Evolutionary conservation across 495 filamentous ascomycete species (phyloP).

Genomic region (Diplogelasinospora grovesii): DNA sequence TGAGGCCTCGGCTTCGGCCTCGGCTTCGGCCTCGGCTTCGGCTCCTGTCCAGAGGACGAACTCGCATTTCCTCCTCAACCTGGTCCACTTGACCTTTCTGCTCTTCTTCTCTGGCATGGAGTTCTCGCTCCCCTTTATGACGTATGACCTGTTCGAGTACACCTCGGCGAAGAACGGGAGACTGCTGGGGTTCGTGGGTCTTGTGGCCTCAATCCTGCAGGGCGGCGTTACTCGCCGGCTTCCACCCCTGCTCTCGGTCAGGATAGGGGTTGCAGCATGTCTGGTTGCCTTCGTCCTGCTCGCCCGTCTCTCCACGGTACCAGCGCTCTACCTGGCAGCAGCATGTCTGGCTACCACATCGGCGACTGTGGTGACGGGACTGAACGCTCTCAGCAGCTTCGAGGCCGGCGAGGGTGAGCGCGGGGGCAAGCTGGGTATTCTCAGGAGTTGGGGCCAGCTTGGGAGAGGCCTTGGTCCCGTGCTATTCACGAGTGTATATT

Average conservation of each 20-base stretch:
- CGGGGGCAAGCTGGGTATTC: conserved; percentile 76
- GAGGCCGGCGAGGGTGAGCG: conserved; percentile 75
- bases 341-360: conserved; percentile 79
- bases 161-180: conserved; percentile 72
- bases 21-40: conserved; percentile 11
- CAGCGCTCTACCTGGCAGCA: conserved; percentile 71
- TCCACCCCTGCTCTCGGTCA: conserved; percentile 69
- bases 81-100: conserved; percentile 83
- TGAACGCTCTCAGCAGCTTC: conserved; percentile 87
- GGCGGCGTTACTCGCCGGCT: conserved; percentile 75
- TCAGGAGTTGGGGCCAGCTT: conserved; percentile 77
- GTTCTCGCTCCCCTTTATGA: conserved; percentile 93
- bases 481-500: conserved; percentile 93
- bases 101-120: conserved; percentile 98
- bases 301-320: conserved; percentile 55
- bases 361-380: conserved; percentile 87
- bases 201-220: conserved; percentile 87
- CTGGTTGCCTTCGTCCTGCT: conserved; percentile 75
- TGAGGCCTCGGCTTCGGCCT: conserved; percentile 4
- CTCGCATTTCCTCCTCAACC: conserved; percentile 73
- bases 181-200: conserved; percentile 87
- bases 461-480: conserved; percentile 82
- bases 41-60: conserved; percentile 55
- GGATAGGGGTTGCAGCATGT: conserved; percentile 71
- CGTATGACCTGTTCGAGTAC: conserved; percentile 82